phyloP scores from a whole-genome alignment of 192 early-diverging fungal genomes.

The Umbelopsis sp. region DNA sequence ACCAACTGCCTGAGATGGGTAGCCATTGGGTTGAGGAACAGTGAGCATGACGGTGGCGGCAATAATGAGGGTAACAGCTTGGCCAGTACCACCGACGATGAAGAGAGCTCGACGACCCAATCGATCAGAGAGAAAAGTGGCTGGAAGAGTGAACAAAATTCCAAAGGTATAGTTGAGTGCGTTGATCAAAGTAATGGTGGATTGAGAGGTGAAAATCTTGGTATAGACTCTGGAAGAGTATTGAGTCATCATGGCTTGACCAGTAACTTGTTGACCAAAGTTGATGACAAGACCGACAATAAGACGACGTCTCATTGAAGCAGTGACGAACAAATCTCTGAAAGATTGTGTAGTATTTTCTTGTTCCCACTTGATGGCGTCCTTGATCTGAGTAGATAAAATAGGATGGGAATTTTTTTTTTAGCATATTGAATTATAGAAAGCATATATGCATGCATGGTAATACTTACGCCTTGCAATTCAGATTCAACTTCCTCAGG shows the following conservation, averaged over 20 bases:
- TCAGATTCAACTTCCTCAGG: conserved; percentile 20
- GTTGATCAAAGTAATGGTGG: conserved; percentile 25
- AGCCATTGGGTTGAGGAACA: conserved; percentile 19
- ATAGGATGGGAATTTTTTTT: no score
- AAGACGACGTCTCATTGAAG: conserved; percentile 21
- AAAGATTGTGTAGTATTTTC: conserved; percentile 16
- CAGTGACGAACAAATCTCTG: conserved; percentile 11
- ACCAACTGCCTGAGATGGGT: conserved; percentile 19
- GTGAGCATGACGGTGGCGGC: conserved; percentile 21
- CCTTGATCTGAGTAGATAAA: conserved; percentile 14
- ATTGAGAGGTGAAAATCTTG: conserved; percentile 14
- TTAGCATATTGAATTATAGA: no score
- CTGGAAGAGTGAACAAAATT: conserved; percentile 27
- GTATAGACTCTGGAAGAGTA: conserved; percentile 28
- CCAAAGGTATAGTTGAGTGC: conserved; percentile 27
- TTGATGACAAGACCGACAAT: conserved; percentile 25
- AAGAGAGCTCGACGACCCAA: conserved; percentile 21
- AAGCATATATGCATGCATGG: no score
- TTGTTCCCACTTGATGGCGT: conserved; percentile 24
- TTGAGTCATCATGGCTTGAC: conserved; percentile 29
- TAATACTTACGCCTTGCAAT: conserved; percentile 23
- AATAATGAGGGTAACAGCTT: conserved; percentile 18
- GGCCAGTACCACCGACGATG: conserved; percentile 15
- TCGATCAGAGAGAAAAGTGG: conserved; percentile 18
- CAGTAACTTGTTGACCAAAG: conserved; percentile 33